Conservation (phyloP, 2,329 filamentous ascomycete genomes). For the Thielaviopsis musarum region DNA sequence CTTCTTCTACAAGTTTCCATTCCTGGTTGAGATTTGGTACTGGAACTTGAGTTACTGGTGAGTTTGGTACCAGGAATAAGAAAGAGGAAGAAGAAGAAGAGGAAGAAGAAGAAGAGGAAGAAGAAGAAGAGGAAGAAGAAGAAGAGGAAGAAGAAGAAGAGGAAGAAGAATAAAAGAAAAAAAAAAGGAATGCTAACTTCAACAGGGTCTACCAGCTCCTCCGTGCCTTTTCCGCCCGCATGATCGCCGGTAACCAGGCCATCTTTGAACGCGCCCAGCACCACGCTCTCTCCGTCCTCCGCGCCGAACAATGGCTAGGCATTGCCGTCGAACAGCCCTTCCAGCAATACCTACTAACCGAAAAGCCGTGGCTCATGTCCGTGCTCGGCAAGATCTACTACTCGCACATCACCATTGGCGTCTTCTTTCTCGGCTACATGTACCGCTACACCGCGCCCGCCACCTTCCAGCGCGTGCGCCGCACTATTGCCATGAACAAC, state of each 20-base stretch:
- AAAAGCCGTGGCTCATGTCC: constrained; percentile 21
- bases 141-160: neutral
- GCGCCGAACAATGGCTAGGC: constrained; percentile 21
- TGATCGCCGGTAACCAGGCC: constrained; percentile 23
- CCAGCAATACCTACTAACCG: constrained; percentile 24
- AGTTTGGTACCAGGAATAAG: constrained; percentile 6
- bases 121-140: neutral
- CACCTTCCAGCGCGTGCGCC: constrained; percentile 26
- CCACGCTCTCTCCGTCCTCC: constrained; percentile 26
- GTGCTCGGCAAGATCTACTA: constrained; percentile 27
- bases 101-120: neutral
- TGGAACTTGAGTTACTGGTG: constrained; percentile 22
- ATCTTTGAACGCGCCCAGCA: constrained; percentile 22
- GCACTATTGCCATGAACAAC: constrained; percentile 31
- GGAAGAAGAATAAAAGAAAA: neutral
- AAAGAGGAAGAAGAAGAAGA: neutral
- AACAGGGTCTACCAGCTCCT: constrained; percentile 26
- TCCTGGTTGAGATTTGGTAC: constrained; percentile 22
- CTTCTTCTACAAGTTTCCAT: constrained; percentile 19
- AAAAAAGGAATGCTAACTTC: no score
- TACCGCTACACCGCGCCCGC: constrained; percentile 27
- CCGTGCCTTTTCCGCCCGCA: constrained; percentile 25
- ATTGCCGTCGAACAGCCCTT: constrained; percentile 24
- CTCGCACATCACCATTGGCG: constrained; percentile 28
- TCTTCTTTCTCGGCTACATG: constrained; percentile 29